Percentiles rank a stretch among this genome's conserved stretches.
Evolutionary conservation across 495 filamentous ascomycete genomes (phyloP).

Genomic region (Lasiosphaeris hirsuta): DNA sequence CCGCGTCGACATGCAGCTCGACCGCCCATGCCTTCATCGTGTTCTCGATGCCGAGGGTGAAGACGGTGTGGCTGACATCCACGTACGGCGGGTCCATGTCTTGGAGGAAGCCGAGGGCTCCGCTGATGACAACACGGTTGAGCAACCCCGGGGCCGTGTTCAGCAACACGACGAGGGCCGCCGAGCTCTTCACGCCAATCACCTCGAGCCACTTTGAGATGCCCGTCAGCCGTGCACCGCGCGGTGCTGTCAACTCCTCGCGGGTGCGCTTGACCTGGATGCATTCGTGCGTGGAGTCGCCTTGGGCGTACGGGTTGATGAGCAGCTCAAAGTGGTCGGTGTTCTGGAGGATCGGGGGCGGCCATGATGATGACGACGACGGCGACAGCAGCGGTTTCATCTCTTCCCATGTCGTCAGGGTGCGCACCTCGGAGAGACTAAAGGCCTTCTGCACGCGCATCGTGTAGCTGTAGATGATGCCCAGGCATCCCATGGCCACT

Average conservation of each 20-base stretch:
- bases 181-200: not conserved
- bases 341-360: conserved; percentile 1
- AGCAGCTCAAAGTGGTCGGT: conserved; percentile 16
- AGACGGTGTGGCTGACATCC: conserved; percentile 11
- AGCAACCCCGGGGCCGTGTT: not conserved
- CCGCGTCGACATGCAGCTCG: conserved; percentile 15
- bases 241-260: not conserved
- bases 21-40: conserved; percentile 9
- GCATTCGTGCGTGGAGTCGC: not conserved
- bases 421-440: conserved; percentile 9
- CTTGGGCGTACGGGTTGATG: conserved; percentile 14
- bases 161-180: conserved; percentile 1
- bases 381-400: not conserved
- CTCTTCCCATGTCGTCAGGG: conserved; percentile 12
- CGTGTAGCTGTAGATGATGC: conserved; percentile 15
- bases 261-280: conserved; percentile 11
- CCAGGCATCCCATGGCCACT: conserved; percentile 17
- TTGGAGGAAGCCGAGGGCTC: conserved; percentile 2
- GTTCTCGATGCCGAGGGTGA: conserved; percentile 12
- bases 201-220: not conserved
- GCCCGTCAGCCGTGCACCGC: not conserved
- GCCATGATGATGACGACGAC: not conserved
- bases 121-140: not conserved
- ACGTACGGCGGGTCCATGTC: conserved; percentile 13
- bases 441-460: conserved; percentile 11